phyloP scores from a whole-genome alignment of 306 rosid genomes.

The Arachis hypogaea region DNA sequence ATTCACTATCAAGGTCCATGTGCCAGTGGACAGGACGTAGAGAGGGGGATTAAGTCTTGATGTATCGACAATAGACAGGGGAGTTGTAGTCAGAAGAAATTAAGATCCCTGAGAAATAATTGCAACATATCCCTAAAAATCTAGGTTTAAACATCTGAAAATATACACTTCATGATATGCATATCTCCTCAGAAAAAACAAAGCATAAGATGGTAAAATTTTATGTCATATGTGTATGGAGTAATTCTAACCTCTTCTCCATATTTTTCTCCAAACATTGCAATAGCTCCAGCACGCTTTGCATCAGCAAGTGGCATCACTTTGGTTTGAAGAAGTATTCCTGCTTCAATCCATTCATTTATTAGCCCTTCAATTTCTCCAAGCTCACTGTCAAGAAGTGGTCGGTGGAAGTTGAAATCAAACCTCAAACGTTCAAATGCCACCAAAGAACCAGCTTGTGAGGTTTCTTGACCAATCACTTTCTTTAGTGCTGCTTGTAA shows the following conservation, averaged over 20 bases:
- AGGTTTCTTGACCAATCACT: conserved; percentile 85
- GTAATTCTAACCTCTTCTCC: conserved; percentile 79
- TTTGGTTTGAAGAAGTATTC: conserved; percentile 74
- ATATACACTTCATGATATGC: conserved; percentile 17
- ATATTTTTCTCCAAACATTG: conserved; percentile 97
- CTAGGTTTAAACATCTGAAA: conserved; percentile 15
- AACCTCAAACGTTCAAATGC: conserved; percentile 94
- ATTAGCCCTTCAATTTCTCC: conserved; percentile 70
- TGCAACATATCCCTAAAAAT: conserved; percentile 18
- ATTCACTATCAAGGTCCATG: conserved; percentile 33
- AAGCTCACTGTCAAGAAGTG: conserved; percentile 73
- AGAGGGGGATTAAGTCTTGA: not conserved
- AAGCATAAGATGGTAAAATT: conserved; percentile 29
- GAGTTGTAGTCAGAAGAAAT: conserved; percentile 27
- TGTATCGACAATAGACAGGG: conserved; percentile 8
- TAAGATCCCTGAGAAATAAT: not conserved
- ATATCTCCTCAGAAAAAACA: conserved; percentile 23
- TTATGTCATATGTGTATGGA: conserved; percentile 14
- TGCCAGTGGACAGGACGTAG: not conserved
- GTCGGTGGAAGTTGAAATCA: conserved; percentile 91
- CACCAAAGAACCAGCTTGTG: conserved; percentile 98
- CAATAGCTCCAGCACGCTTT: conserved; percentile 88
- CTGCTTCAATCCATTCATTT: conserved; percentile 82
- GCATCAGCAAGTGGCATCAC: conserved; percentile 90
- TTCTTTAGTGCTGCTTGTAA: conserved; percentile 89